These are phyloP conservation scores for Fusarium sp. DNA, from an alignment of 2,329 filamentous ascomycete genomes.

Conservation along the genomic window DNA sequence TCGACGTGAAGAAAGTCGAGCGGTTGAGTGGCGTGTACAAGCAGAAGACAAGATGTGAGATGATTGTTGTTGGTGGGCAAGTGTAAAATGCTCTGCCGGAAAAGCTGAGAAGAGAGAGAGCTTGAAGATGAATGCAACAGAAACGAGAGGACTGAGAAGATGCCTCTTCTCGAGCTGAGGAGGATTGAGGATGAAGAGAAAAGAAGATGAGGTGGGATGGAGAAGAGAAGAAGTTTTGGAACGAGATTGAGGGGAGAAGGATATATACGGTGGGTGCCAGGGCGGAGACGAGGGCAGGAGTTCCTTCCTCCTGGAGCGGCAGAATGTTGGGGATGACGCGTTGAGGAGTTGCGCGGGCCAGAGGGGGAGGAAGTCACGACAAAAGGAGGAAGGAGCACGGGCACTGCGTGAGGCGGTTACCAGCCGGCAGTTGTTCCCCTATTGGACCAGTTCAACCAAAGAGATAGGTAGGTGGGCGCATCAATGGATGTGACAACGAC, in stretches of 20 bases:
- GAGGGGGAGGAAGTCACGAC: constrained; percentile 17
- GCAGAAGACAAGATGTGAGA: background rate
- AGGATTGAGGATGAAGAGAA: constrained; percentile 27
- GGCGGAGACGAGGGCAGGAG: constrained; percentile 11
- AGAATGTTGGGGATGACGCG: constrained; percentile 32
- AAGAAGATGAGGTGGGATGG: constrained; percentile 18
- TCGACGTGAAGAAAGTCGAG: background rate
- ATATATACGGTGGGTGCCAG: constrained; percentile 5
- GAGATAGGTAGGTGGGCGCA: background rate
- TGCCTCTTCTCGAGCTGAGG: constrained; percentile 15
- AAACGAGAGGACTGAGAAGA: constrained; percentile 30
- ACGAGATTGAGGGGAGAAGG: constrained; percentile 1
- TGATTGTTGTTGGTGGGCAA: background rate
- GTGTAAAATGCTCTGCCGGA: constrained; percentile 18
- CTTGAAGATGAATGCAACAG: constrained; percentile 24
- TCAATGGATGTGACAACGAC: background rate
- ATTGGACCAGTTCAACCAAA: background rate
- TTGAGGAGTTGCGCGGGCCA: constrained; percentile 3
- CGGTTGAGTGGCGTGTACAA: background rate
- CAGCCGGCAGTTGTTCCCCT: background rate
- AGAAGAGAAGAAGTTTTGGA: constrained; percentile 11
- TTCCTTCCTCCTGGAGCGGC: constrained; percentile 30
- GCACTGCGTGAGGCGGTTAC: background rate
- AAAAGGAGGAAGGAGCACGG: constrained; percentile 19
- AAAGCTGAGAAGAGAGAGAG: background rate